phyloP scores from a whole-genome alignment of 768 basidiomycete species.

The Plicaturopsis crispa region DNA sequence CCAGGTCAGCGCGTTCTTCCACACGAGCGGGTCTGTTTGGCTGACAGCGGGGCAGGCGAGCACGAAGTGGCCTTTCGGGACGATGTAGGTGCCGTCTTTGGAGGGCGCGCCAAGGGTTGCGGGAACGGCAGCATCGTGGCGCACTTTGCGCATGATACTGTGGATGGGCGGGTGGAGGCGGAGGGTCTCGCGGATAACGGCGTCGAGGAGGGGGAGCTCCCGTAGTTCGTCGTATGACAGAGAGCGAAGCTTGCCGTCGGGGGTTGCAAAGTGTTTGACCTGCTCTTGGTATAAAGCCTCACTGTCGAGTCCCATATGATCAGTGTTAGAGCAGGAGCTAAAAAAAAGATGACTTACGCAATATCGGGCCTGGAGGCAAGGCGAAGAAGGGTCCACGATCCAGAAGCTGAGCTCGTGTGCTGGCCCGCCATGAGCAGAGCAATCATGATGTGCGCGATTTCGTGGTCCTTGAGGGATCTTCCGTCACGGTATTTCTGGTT shows the following conservation, averaged over 20 bases:
- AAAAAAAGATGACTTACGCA: constrained; percentile 42
- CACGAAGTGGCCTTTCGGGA: constrained; percentile 87
- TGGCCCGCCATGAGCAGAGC: constrained; percentile 99
- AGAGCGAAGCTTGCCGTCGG: constrained; percentile 72
- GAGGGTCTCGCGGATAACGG: constrained; percentile 89
- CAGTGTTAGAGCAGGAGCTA: constrained; percentile 1
- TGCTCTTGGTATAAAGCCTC: constrained; percentile 88
- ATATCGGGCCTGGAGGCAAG: constrained; percentile 69
- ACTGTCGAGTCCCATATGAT: constrained; percentile 27
- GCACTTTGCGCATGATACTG: constrained; percentile 89
- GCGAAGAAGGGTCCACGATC: constrained; percentile 87
- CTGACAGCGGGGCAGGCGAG: constrained; percentile 84
- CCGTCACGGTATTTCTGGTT: constrained; percentile 83
- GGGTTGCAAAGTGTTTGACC: constrained; percentile 66
- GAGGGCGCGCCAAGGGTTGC: constrained; percentile 71
- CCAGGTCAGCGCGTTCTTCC: constrained; percentile 69
- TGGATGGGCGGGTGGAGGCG: constrained; percentile 94
- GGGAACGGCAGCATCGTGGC: constrained; percentile 79
- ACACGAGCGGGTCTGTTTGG: constrained; percentile 79
- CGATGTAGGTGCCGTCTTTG: constrained; percentile 67
- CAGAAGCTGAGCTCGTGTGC: constrained; percentile 92
- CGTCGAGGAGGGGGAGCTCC: constrained; percentile 75
- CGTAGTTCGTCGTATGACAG: constrained; percentile 86
- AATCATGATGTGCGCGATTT: constrained; percentile 98
- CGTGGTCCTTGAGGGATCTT: constrained; percentile 68